Evolutionary conservation across 495 filamentous ascomycete species (phyloP).

Genomic region (Aspergillus egyptiacus): DNA sequence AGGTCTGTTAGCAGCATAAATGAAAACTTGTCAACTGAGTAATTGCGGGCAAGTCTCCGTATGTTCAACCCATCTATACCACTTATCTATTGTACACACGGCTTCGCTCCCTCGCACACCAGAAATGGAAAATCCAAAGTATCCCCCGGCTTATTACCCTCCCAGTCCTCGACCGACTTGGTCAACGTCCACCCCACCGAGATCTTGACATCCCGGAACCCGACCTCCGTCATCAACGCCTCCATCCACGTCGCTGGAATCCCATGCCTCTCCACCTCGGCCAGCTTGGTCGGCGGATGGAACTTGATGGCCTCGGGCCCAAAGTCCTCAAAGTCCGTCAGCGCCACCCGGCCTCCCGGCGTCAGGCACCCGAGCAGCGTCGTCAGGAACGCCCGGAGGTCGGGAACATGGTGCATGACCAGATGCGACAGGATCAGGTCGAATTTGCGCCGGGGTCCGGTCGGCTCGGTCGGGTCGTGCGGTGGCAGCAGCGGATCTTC

Average conservation of each 20-base stretch:
- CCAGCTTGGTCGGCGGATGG: slow-evolving; percentile 46
- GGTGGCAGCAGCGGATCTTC: slow-evolving; percentile 25
- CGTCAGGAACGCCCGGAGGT: slow-evolving; percentile 31
- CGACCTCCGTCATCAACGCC: slow-evolving; percentile 35
- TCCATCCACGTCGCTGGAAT: slow-evolving; percentile 35
- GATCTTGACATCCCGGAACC: slow-evolving; percentile 43
- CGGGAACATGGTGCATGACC: slow-evolving; percentile 50
- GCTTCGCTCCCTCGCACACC: slow-evolving; percentile 37
- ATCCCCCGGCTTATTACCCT: slow-evolving; percentile 23
- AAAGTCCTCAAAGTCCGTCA: slow-evolving; percentile 55
- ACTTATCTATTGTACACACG: background rate
- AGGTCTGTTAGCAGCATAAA: too few relatives aligned
- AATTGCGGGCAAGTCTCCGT: too few relatives aligned
- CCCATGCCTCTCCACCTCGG: slow-evolving; percentile 50
- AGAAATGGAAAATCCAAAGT: slow-evolving; percentile 48
- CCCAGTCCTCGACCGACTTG: slow-evolving; percentile 41
- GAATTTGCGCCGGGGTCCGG: slow-evolving; percentile 25
- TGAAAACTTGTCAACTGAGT: too few relatives aligned
- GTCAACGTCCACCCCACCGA: slow-evolving; percentile 37
- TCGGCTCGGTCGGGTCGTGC: background rate
- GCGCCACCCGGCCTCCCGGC: slow-evolving; percentile 37
- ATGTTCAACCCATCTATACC: too few relatives aligned
- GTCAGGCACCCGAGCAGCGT: slow-evolving; percentile 39
- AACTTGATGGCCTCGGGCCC: slow-evolving; percentile 46
- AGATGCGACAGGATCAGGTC: slow-evolving; percentile 47